A percentile compares a stretch with the other conserved stretches of the same genome.
Evolutionary conservation across 257 asterid genomes (phyloP).

Genomic region (Primulina eburnea): DNA sequence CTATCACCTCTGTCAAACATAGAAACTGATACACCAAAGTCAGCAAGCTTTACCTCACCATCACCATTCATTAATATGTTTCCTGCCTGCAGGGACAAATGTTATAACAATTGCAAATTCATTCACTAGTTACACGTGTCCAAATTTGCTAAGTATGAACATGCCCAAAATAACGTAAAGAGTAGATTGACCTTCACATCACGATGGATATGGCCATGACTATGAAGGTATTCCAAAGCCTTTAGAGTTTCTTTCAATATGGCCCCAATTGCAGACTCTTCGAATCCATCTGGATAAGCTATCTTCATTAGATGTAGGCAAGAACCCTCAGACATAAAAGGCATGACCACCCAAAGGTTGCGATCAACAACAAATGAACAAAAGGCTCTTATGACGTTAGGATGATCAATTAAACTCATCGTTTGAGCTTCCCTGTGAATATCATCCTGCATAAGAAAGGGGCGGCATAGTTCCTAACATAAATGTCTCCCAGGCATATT

Average conservation of each 20-base stretch:
- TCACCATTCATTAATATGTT: constrained; percentile 80
- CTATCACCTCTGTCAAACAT: constrained; percentile 97
- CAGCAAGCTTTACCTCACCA: constrained; percentile 96
- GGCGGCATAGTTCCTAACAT: not conserved
- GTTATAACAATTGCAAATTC: constrained; percentile 19
- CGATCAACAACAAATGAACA: constrained; percentile 94
- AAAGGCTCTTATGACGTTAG: constrained; percentile 81
- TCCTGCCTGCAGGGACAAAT: constrained; percentile 68
- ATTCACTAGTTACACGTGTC: constrained; percentile 15
- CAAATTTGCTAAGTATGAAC: constrained; percentile 22
- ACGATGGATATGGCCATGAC: constrained; percentile 95
- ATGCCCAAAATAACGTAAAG: constrained; percentile 16
- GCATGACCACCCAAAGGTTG: constrained; percentile 99
- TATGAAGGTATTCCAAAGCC: constrained; percentile 95
- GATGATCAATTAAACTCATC: constrained; percentile 90
- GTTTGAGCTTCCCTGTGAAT: constrained; percentile 97
- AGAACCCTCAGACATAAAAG: constrained; percentile 97
- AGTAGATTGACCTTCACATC: constrained; percentile 73
- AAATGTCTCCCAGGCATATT: constrained; percentile 10
- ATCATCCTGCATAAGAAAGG: constrained; percentile 68
- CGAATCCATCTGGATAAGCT: constrained; percentile 96
- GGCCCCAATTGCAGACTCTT: constrained; percentile 83
- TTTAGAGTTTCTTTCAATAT: constrained; percentile 92
- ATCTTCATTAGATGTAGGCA: constrained; percentile 96
- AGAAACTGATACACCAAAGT: constrained; percentile 97